A percentile compares a stretch with the other conserved stretches of the same genome.
Evolutionary conservation across 2,329 filamentous ascomycete genomes (phyloP).

Genomic region (Botrytis squamosa): DNA sequence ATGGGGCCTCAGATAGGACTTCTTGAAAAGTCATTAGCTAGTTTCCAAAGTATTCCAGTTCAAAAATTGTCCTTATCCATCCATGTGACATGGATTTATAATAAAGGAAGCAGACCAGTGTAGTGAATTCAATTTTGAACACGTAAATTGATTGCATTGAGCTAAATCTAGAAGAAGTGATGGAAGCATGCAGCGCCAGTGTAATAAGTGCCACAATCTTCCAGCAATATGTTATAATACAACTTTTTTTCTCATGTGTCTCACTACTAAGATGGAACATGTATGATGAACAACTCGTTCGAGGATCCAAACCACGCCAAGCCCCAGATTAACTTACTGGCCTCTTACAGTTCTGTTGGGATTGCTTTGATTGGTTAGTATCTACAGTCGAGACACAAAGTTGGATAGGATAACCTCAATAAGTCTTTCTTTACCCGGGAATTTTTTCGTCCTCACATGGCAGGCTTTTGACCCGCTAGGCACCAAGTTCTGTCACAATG

Average conservation of each 20-base stretch:
- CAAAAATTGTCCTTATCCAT: not conserved
- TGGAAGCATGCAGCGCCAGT: not conserved
- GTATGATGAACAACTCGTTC: not conserved
- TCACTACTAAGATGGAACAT: not conserved
- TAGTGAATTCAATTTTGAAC: not conserved
- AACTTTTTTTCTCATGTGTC: accelerated
- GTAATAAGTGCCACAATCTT: not conserved
- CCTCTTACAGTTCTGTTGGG: not conserved
- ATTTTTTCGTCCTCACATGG: not conserved
- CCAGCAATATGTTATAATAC: not conserved
- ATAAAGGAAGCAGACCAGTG: not conserved
- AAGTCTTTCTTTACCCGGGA: accelerated
- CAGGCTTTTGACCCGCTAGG: not conserved
- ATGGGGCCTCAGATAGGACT: not conserved
- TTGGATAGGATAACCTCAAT: not conserved
- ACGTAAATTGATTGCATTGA: not conserved
- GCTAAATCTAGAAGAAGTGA: not conserved
- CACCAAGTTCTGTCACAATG: not conserved
- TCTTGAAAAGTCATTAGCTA: not conserved
- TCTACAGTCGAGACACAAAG: not conserved
- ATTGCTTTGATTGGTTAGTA: not conserved
- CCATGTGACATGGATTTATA: accelerated
- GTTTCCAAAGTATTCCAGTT: not conserved
- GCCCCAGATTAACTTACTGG: not conserved
- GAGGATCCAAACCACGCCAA: not conserved